Base-by-base conservation (phyloP, 1,284 basidiomycete species). In the Cutaneotrichosporon spelunceum region DNA sequence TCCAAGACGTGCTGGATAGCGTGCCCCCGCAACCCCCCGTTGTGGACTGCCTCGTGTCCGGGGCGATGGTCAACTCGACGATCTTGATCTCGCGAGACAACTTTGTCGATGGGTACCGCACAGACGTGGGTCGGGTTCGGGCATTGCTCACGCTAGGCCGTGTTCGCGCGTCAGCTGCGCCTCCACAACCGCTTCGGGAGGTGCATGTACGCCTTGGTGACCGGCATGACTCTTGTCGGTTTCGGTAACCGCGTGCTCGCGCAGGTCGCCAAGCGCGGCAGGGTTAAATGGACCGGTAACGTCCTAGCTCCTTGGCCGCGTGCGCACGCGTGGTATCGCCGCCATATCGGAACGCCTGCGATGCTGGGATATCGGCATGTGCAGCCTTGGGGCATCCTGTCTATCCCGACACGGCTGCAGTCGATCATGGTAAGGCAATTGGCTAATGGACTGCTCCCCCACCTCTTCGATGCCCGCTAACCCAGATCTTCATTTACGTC, bases 331-430 rank as follows among this genome's bases (percentile, higher is more conserved):
- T 58, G 52, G 60, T 69, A 66, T 58, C 33, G 62, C 33, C 64
- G 61, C 26, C 36, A 68, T 45, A 34, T 73, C 30, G 57, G 61
- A 14, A 61, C 54, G 0, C 72, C 72, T 1, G 72, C 72, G 23
- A 29, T 66, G 50, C 52, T 70, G 30, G 69, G 70, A 3, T 61
- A 66, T 36, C 57, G 59, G 24, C 70, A 70, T 55, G 55, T 66
- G 14, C 64, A 67, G 39, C 64, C 72, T 1, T 68, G 65, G 60
- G 66, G 65, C 9, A 63, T 61, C 60, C 45, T 68, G n/a, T 63
- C 66, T 6, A 53, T 73, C 23, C 72, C 72, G 0, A 72, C 72
- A 1, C 55, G 72, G 4, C 30, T 73, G 11, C 69, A 73, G 54
- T 62, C 61, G 8, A 56, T 72, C 39, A 62, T 69, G 23, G 69